Conservation (phyloP, 1,284 basidiomycete genomes). For the Melampsora occidentalis region DNA sequence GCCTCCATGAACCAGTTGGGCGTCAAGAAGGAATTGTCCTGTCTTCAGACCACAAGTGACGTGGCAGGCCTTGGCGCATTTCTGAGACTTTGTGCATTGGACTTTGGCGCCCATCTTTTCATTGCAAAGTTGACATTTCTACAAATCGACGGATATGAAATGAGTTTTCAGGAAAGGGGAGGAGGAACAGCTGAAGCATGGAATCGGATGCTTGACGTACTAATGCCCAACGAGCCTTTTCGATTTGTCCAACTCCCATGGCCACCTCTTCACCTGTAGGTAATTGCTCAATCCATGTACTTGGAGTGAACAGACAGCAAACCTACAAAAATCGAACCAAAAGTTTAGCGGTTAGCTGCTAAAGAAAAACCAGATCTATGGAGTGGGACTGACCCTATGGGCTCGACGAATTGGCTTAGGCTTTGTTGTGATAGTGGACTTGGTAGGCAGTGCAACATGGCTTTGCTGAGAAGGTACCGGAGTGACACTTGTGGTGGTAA, state of each 20-base stretch:
- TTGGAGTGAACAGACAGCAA: slow-evolving; percentile 44
- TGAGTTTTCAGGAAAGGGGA: slow-evolving; percentile 71
- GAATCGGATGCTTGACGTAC: slow-evolving; percentile 58
- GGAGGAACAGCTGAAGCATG: slow-evolving; percentile 65
- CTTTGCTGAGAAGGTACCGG: background rate
- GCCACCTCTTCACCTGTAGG: slow-evolving; percentile 60
- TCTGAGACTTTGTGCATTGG: slow-evolving; percentile 51
- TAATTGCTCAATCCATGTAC: slow-evolving; percentile 50
- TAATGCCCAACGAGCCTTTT: slow-evolving; percentile 83
- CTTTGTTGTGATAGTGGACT: background rate
- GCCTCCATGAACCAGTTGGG: slow-evolving; percentile 16
- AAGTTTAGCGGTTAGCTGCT: background rate
- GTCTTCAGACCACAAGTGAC: slow-evolving; percentile 70
- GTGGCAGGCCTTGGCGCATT: slow-evolving; percentile 81
- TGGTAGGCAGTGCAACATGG: background rate
- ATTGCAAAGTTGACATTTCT: slow-evolving; percentile 8
- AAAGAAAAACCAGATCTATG: background rate
- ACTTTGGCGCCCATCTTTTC: slow-evolving; percentile 43
- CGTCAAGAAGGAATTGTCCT: slow-evolving; percentile 22
- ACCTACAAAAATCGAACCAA: slow-evolving; percentile 55
- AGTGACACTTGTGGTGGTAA: background rate
- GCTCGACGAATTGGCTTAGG: background rate
- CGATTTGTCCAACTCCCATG: slow-evolving; percentile 76
- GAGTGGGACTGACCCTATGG: slow-evolving; percentile 34
- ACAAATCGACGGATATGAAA: slow-evolving; percentile 52